phyloP scores from a whole-genome alignment of 2,329 filamentous ascomycete genomes.

The Aspergillus novoparasiticus region DNA sequence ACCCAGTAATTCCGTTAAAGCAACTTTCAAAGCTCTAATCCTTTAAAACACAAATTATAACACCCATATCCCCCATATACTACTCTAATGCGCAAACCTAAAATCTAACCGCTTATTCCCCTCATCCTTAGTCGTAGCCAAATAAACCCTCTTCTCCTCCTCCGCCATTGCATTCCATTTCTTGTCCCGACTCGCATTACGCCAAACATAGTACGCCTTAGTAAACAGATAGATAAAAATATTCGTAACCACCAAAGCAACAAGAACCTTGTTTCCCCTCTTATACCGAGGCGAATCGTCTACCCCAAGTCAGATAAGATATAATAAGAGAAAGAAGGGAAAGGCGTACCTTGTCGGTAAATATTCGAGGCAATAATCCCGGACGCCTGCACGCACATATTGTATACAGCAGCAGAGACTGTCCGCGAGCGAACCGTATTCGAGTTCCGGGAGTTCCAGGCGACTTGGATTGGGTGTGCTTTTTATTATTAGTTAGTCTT shows the following conservation, averaged over 20 bases:
- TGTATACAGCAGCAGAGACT: conserved; percentile 41
- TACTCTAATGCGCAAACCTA: neutral
- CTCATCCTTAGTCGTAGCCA: neutral
- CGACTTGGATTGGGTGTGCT: conserved; percentile 21
- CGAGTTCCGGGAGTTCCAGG: conserved; percentile 36
- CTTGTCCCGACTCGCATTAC: neutral
- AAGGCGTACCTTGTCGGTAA: conserved; percentile 11
- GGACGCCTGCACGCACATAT: conserved; percentile 41
- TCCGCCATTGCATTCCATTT: neutral
- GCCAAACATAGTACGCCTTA: neutral
- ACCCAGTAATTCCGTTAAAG: no score
- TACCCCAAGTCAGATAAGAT: neutral
- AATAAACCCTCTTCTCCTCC: neutral
- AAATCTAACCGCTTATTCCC: neutral
- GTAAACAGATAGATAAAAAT: neutral
- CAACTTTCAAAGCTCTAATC: no score
- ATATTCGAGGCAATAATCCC: conserved; percentile 35
- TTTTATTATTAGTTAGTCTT: conserved; percentile 41
- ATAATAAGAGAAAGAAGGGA: neutral
- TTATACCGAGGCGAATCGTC: neutral
- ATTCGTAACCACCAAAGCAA: neutral
- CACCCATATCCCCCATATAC: neutral
- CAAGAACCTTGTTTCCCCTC: neutral
- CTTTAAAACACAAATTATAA: no score
- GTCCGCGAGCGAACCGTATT: conserved; percentile 40